Evolutionary conservation across 2,329 filamentous ascomycete species (phyloP).

Genomic region (Lachnum nothofagi): DNA sequence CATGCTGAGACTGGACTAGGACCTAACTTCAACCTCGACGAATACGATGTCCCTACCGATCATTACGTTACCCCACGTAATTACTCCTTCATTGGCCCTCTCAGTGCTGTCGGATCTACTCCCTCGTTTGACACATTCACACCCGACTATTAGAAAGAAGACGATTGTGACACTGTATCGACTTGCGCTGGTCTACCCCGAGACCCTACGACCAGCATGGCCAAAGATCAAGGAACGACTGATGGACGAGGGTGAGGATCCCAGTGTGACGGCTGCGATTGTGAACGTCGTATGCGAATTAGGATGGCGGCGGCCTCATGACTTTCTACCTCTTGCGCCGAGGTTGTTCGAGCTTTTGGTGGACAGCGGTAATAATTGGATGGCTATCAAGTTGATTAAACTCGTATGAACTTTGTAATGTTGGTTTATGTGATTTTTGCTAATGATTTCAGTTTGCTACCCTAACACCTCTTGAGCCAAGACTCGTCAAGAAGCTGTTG

Average conservation of each 20-base stretch:
- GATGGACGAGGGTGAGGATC: conserved; percentile 83
- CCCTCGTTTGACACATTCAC: conserved; percentile 79
- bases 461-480: conserved; percentile 84
- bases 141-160: conserved; percentile 86
- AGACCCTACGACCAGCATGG: conserved; percentile 87
- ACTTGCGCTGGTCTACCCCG: conserved; percentile 90
- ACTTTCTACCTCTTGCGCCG: conserved; percentile 88
- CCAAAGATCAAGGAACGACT: conserved; percentile 94
- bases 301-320: conserved; percentile 86
- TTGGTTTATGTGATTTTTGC: not conserved
- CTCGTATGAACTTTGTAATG: conserved; percentile 54
- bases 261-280: conserved; percentile 90
- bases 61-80: conserved; percentile 85
- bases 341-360: conserved; percentile 88
- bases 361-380: conserved; percentile 95
- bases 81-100: conserved; percentile 85
- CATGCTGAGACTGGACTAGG: conserved; percentile 40
- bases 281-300: conserved; percentile 96
- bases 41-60: conserved; percentile 82
- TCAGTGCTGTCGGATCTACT: conserved; percentile 83
- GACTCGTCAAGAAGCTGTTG: conserved; percentile 83
- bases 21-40: conserved; percentile 66
- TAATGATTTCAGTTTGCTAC: conserved; percentile 69
- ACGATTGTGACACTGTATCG: conserved; percentile 91
- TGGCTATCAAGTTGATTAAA: conserved; percentile 99